A percentile compares a stretch with the other conserved stretches of the same genome.
Evolutionary conservation across 1,139 yeast species (phyloP).

Genomic region (Taphrina flavorubra): DNA sequence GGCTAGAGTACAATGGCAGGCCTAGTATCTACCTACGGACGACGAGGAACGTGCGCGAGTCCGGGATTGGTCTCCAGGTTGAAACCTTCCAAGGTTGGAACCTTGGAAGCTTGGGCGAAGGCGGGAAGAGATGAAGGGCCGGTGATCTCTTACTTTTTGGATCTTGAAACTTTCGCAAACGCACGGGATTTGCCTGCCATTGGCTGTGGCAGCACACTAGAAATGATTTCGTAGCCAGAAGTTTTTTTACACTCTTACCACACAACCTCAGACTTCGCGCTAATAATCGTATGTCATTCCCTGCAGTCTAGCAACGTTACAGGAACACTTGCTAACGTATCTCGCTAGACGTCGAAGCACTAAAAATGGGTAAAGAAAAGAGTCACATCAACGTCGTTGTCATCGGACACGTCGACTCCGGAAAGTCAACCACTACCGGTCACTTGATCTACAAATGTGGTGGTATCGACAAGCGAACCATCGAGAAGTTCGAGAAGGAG

Average conservation of each 20-base stretch:
- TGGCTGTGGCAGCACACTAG: conserved; percentile 11
- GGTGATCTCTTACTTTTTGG: conserved; percentile 9
- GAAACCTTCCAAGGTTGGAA: too few species aligned
- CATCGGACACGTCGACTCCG: conserved; percentile 99
- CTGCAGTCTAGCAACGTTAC: neutral
- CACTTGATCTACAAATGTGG: conserved; percentile 96
- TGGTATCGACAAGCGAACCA: conserved; percentile 90
- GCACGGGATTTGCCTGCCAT: conserved; percentile 27
- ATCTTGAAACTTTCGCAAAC: conserved; percentile 29
- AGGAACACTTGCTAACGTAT: conserved; percentile 9
- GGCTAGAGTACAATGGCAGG: too few species aligned
- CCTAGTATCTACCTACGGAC: too few species aligned
- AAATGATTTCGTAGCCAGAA: conserved; percentile 20
- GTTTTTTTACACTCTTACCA: conserved; percentile 21
- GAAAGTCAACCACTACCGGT: conserved; percentile 98
- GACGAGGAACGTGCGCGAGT: too few species aligned
- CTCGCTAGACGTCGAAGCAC: conserved; percentile 34
- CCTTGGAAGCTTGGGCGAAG: neutral
- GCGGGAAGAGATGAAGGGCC: conserved; percentile 7
- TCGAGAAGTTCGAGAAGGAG: conserved; percentile 98
- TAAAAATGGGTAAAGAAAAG: conserved; percentile 54
- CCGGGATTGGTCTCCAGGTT: too few species aligned
- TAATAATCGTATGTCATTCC: conserved; percentile 21
- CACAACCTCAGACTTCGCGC: conserved; percentile 32
- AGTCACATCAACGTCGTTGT: conserved; percentile 99